Evolutionary conservation across 139 green algal species (phyloP).

Genomic region (Closterium sp.): DNA sequence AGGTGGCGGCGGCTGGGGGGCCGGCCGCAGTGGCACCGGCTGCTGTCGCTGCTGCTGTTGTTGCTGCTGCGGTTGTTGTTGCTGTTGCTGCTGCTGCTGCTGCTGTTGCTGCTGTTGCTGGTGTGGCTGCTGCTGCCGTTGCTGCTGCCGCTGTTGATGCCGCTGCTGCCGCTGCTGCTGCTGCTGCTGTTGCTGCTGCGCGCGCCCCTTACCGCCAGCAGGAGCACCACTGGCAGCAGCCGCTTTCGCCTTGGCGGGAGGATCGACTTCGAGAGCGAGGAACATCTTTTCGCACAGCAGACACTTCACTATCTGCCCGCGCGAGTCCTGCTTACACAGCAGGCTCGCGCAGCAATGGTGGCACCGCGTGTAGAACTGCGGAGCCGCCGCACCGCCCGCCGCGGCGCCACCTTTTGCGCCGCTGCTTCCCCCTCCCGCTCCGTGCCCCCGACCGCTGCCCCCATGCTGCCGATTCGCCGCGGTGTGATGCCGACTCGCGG

Average conservation of each 20-base stretch:
- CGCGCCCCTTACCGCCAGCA: not conserved
- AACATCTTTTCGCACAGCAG: not conserved
- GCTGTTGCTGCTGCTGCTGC: not conserved
- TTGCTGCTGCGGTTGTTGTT: too few species aligned
- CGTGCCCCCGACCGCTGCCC: not conserved
- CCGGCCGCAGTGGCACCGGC: not conserved
- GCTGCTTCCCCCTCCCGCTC: not conserved
- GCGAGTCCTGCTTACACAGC: not conserved
- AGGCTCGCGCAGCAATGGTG: not conserved
- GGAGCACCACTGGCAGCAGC: not conserved
- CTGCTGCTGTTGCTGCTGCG: slow-evolving; percentile 7
- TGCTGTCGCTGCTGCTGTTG: not conserved
- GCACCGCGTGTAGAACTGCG: not conserved
- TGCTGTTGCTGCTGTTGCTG: slow-evolving; percentile 3
- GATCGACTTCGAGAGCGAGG: not conserved
- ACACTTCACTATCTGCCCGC: not conserved
- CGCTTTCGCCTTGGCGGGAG: not conserved
- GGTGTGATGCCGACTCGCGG: not conserved
- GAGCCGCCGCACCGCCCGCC: not conserved
- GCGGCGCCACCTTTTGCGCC: not conserved
- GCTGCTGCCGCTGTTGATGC: slow-evolving; percentile 11
- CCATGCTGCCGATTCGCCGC: too few species aligned
- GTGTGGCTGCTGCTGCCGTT: not conserved
- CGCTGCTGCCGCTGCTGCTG: slow-evolving; percentile 20
- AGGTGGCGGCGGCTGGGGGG: too few species aligned